Conservation (phyloP, 129 eudicot species). For the Rutidosis leptorrhynchoides region DNA sequence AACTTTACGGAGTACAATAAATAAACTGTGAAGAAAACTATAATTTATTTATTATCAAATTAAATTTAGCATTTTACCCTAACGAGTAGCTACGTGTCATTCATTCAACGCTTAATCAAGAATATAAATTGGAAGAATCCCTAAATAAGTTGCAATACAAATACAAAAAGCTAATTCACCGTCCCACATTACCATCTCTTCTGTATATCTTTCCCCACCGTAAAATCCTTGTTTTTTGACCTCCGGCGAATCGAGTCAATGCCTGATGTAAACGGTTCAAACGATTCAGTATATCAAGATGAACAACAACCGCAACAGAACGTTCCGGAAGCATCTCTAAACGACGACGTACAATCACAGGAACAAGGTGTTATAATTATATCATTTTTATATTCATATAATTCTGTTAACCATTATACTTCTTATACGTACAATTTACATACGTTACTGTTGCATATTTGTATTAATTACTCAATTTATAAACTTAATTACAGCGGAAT, state of each 20-base stretch:
- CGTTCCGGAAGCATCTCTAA: slow-evolving; percentile 23
- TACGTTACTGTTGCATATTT: slow-evolving; percentile 16
- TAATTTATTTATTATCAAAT: too few species aligned
- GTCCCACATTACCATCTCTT: slow-evolving; percentile 12
- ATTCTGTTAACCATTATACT: background rate
- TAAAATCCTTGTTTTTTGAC: slow-evolving; percentile 12
- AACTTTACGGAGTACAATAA: too few species aligned
- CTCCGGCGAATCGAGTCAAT: slow-evolving; percentile 32
- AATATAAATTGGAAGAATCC: slow-evolving; percentile 2
- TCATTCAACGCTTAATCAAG: slow-evolving; percentile 16
- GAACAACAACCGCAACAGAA: slow-evolving; percentile 24
- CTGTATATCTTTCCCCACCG: slow-evolving; percentile 8
- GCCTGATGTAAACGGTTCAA: slow-evolving; percentile 38
- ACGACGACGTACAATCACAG: slow-evolving; percentile 27
- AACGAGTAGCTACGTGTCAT: slow-evolving; percentile 19
- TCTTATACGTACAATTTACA: slow-evolving; percentile 13
- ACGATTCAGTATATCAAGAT: slow-evolving; percentile 19
- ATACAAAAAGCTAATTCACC: slow-evolving; percentile 24
- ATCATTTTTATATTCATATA: background rate
- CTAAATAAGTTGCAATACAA: background rate
- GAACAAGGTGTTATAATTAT: slow-evolving; percentile 27
- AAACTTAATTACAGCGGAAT: slow-evolving; percentile 10
- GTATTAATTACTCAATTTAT: slow-evolving; percentile 8
- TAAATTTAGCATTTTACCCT: slow-evolving; percentile 9
- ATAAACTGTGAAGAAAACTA: too few species aligned